Percentiles rank a stretch among this genome's conserved stretches.
Conservation (phyloP, 345 rosid species). For the Mercurialis annua region DNA sequence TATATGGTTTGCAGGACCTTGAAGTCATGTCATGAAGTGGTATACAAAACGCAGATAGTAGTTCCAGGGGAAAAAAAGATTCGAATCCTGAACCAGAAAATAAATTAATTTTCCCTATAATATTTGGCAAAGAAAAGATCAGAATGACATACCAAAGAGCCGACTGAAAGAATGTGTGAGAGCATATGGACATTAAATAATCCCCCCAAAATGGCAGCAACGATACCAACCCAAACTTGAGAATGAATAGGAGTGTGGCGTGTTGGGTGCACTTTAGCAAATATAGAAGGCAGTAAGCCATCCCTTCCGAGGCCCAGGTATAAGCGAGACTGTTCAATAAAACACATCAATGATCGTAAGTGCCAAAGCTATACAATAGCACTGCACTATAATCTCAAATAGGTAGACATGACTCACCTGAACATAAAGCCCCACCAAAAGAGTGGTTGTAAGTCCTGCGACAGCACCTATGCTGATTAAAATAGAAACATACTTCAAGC, state of each 20-base stretch:
- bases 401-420: conserved; percentile 52
- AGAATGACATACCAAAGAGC: conserved; percentile 67
- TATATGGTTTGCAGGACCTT: neutral
- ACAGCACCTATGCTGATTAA: conserved; percentile 91
- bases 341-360: conserved; percentile 24
- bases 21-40: neutral
- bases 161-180: conserved; percentile 93
- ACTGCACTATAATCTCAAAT: conserved; percentile 5
- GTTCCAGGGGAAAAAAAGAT: neutral
- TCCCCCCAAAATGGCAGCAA: conserved; percentile 77
- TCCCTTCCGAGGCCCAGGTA: conserved; percentile 95
- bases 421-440: conserved; percentile 94
- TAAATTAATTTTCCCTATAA: neutral
- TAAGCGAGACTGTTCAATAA: conserved; percentile 68
- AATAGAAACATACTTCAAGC: conserved; percentile 71
- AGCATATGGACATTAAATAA: conserved; percentile 73
- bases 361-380: conserved; percentile 10
- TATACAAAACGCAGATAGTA: conserved; percentile 1
- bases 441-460: conserved; percentile 94
- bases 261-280: conserved; percentile 78
- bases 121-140: neutral
- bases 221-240: conserved; percentile 91
- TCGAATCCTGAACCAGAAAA: neutral
- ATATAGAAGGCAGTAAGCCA: conserved; percentile 84
- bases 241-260: conserved; percentile 85